These are phyloP conservation scores for Entelexis sorbosivorans DNA, from an alignment of 1,139 yeast genomes.

Conservation along the genomic window DNA sequence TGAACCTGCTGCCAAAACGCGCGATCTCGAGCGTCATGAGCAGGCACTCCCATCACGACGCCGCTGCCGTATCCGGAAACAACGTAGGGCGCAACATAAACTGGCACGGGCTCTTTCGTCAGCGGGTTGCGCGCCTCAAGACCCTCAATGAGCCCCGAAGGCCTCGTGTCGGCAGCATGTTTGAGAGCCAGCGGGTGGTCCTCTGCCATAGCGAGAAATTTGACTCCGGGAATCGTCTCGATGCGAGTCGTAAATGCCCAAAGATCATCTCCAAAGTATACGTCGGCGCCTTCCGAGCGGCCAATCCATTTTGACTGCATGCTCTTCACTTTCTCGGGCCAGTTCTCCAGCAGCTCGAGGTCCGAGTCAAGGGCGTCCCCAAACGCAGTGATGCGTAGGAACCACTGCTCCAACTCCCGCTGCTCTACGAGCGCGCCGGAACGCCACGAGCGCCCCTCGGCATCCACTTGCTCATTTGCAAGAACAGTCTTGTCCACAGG, in stretches of 20 bases:
- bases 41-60: conserved; percentile 98
- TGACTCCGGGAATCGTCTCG: conserved; percentile 74
- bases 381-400: conserved; percentile 72
- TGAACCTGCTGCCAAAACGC: conserved; percentile 60
- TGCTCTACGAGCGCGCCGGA: conserved; percentile 92
- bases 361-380: conserved; percentile 59
- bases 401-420: conserved; percentile 76
- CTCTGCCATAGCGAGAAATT: conserved; percentile 65
- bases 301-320: conserved; percentile 97
- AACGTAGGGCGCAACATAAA: conserved; percentile 86
- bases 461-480: conserved; percentile 93
- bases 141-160: conserved; percentile 38
- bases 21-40: conserved; percentile 73
- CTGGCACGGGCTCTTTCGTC: conserved; percentile 44
- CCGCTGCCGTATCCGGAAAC: conserved; percentile 73
- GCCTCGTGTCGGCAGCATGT: conserved; percentile 33
- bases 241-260: conserved; percentile 76
- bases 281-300: conserved; percentile 66
- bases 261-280: conserved; percentile 33
- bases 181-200: conserved; percentile 51
- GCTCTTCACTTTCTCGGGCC: conserved; percentile 82
- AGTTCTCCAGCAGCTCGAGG: conserved; percentile 45
- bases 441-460: conserved; percentile 87
- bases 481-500: conserved; percentile 88
- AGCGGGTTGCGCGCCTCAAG: conserved; percentile 55